Evolutionary conservation across 257 asterid genomes (phyloP), one percentile per base, ranked within the genome.

Genomic region (Paulownia fortunei): DNA sequence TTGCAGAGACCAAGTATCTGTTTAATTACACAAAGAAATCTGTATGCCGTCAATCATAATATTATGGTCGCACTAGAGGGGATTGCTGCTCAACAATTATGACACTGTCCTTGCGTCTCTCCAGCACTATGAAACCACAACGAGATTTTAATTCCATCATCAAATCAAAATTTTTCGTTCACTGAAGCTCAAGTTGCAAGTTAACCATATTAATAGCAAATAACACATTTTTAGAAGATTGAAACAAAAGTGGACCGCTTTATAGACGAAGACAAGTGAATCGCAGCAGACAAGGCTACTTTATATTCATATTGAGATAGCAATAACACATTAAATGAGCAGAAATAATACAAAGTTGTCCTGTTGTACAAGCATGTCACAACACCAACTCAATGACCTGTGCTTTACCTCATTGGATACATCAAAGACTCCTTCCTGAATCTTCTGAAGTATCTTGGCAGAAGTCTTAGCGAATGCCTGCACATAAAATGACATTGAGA

Each of bases 401-500:
- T 56, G 72, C 64, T 59, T 87, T 80, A 90, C 97, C 91, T 92
- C 97, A 10, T 88, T 89, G 24, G 96, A 90, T 18, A 89, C 92
- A 63, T 90, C 94, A 78, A 88, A 83, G 8, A 92, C 91, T 4
- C 97, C 96, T 69, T 90, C 94, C 72, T 92, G 88, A 74, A 92
- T 92, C 82, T 90, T 92, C 84, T 89, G 84, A 78, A 87, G 96
- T 80, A 92, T 89, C 85, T 82, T 90, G 74, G 88, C 84, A 2
- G 94, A 91, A 16, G 94, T 92, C 78, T 80, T 82, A 32, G 88
- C 86, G 77, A 92, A 92, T 55, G 97, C 92, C 96, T 90, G 79
- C 18, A 32, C 32, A 61, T 3, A 46, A 24, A 66, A 63, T 8
- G 44, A 39, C n/a, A 46, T 4, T 4, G 32, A 18, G 18, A 49